Evolutionary conservation across 1,284 basidiomycete genomes (phyloP).

Genomic region (Ganoderma multipileum): DNA sequence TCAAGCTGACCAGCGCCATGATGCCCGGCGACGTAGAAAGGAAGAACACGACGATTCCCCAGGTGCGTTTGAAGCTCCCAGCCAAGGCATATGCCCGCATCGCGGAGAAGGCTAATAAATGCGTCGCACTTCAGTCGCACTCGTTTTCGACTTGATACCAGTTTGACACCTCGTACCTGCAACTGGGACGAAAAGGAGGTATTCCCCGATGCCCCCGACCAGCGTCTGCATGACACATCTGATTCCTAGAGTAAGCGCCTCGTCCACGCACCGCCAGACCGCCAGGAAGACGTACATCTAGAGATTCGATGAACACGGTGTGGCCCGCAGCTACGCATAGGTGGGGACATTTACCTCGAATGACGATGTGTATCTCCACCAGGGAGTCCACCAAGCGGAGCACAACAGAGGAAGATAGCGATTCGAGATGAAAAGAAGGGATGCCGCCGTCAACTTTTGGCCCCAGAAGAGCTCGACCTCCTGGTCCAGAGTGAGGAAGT

Average conservation of each 20-base stretch:
- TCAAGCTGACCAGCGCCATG: constrained; percentile 2
- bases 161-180: background rate
- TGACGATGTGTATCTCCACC: background rate
- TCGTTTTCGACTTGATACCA: background rate
- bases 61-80: background rate
- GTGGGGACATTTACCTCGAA: background rate
- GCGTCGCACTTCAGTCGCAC: background rate
- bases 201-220: background rate
- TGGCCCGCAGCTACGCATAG: no score
- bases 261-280: background rate
- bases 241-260: background rate
- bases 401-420: constrained; percentile 5
- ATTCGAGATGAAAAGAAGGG: constrained; percentile 10
- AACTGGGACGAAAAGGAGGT: constrained; percentile 6
- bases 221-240: background rate
- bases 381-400: constrained; percentile 8
- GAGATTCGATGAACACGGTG: background rate
- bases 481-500: constrained; percentile 5
- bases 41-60: background rate
- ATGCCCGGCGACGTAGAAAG: background rate
- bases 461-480: constrained; percentile 12
- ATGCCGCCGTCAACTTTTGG: background rate
- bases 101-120: background rate
- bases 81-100: constrained; percentile 12
- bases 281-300: background rate